These are phyloP conservation scores for Dryadomyces sulphureus DNA, from an alignment of 2,329 filamentous ascomycete genomes.

Conservation along the genomic window DNA sequence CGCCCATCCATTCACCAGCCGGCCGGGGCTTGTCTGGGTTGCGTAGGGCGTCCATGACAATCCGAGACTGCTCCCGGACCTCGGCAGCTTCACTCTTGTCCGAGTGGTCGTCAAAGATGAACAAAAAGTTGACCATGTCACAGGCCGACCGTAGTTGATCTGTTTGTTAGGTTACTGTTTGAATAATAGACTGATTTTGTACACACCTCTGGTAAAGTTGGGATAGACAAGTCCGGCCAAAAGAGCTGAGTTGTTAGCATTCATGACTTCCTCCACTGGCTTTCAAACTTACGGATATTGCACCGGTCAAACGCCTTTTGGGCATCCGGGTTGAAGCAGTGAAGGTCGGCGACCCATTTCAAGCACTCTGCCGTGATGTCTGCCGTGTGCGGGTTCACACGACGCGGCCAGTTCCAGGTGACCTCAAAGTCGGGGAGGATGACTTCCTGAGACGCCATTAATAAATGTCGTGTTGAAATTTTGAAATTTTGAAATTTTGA, in stretches of 20 bases:
- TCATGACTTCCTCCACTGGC: not conserved
- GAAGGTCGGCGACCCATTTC: not conserved
- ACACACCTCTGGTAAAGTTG: constrained; percentile 1
- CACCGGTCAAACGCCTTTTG: not conserved
- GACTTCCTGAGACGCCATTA: not conserved
- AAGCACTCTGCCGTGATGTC: not conserved
- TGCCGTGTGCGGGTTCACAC: not conserved
- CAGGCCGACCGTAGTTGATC: constrained; percentile 9
- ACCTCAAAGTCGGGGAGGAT: not conserved
- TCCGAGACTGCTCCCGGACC: constrained; percentile 4
- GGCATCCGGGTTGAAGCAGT: not conserved
- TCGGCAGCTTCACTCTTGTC: constrained; percentile 8
- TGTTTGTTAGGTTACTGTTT: not conserved
- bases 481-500: not conserved
- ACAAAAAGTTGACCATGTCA: constrained; percentile 16
- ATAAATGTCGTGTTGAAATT: not conserved
- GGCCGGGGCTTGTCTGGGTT: constrained; percentile 10
- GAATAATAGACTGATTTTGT: not conserved
- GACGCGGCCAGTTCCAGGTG: not conserved
- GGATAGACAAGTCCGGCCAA: not conserved
- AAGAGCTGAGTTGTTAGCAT: not conserved
- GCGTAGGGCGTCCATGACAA: constrained; percentile 12
- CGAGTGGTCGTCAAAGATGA: constrained; percentile 15
- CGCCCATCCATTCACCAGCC: constrained; percentile 10
- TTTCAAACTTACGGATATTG: not conserved